Conservation (phyloP, 371 early-diverging fungal species). For the Smittium culicis region DNA sequence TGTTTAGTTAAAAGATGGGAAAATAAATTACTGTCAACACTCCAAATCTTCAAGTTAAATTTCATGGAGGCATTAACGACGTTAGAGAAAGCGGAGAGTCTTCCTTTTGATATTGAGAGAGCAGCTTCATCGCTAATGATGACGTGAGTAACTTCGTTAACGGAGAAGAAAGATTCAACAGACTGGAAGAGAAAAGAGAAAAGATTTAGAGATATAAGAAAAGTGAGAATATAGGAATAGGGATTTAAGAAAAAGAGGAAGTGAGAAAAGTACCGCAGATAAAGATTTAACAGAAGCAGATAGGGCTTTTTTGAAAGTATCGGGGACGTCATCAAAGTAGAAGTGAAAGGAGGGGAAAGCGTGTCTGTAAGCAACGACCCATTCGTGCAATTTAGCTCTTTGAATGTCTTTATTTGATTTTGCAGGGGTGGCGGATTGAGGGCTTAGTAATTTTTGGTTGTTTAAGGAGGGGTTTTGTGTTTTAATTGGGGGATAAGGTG, state of each 20-base stretch:
- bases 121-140: slow-evolving; percentile 17
- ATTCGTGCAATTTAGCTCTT: slow-evolving; percentile 22
- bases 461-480: too few relatives aligned
- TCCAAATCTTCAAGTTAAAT: slow-evolving; percentile 30
- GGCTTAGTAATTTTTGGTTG: neutral
- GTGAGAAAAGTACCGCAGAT: slow-evolving; percentile 16
- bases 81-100: neutral
- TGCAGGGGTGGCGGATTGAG: neutral
- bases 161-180: slow-evolving; percentile 30
- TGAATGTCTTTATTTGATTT: slow-evolving; percentile 13
- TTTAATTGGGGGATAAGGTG: too few relatives aligned
- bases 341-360: slow-evolving; percentile 31
- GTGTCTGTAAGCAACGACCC: slow-evolving; percentile 27
- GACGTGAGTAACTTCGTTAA: slow-evolving; percentile 28
- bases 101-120: slow-evolving; percentile 1
- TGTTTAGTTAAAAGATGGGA: slow-evolving; percentile 25
- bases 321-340: slow-evolving; percentile 30
- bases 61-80: slow-evolving; percentile 23
- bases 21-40: slow-evolving; percentile 24
- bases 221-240: neutral
- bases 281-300: slow-evolving; percentile 20
- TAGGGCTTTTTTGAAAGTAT: slow-evolving; percentile 19
- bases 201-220: neutral
- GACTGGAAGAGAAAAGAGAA: neutral
- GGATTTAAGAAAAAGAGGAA: neutral